Percentiles rank a stretch among this genome's conserved stretches.
phyloP scores from a whole-genome alignment of 768 basidiomycete species.

The Baorangia bicolor region DNA sequence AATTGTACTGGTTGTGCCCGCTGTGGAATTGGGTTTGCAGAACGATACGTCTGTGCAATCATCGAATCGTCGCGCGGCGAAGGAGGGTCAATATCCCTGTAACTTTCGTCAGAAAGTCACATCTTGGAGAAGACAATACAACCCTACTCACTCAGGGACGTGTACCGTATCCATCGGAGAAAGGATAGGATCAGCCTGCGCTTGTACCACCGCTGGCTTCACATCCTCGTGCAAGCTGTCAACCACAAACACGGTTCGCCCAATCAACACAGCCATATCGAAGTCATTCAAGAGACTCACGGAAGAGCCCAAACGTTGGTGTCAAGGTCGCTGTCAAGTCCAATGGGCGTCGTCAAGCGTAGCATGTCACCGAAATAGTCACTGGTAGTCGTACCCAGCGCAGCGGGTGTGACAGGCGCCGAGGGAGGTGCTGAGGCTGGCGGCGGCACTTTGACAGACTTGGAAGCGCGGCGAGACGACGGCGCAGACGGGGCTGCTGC shows the following conservation, averaged over 20 bases:
- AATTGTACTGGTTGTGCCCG: constrained; percentile 28
- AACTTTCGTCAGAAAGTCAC: neutral
- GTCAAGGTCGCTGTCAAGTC: constrained; percentile 20
- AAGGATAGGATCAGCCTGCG: constrained; percentile 8
- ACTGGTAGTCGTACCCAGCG: neutral
- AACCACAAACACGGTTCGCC: neutral
- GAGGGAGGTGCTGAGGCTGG: constrained; percentile 21
- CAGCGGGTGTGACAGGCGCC: constrained; percentile 26
- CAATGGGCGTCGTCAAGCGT: constrained; percentile 26
- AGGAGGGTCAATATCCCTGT: constrained; percentile 28
- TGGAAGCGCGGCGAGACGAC: constrained; percentile 18
- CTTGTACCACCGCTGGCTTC: constrained; percentile 9
- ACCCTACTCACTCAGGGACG: constrained; percentile 30
- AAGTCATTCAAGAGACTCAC: constrained; percentile 17
- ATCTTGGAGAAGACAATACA: neutral
- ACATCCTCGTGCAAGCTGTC: constrained; percentile 26
- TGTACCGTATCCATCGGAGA: constrained; percentile 31
- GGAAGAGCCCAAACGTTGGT: constrained; percentile 29
- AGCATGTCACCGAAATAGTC: constrained; percentile 28
- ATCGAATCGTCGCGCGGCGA: constrained; percentile 34
- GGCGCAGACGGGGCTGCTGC: constrained; percentile 5
- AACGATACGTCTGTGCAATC: constrained; percentile 23
- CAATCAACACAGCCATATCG: neutral
- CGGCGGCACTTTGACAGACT: constrained; percentile 15
- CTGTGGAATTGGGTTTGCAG: constrained; percentile 24